These are phyloP conservation scores for Aureobasidium sp. DNA, from an alignment of 2,329 filamentous ascomycete genomes.

Conservation along the genomic window DNA sequence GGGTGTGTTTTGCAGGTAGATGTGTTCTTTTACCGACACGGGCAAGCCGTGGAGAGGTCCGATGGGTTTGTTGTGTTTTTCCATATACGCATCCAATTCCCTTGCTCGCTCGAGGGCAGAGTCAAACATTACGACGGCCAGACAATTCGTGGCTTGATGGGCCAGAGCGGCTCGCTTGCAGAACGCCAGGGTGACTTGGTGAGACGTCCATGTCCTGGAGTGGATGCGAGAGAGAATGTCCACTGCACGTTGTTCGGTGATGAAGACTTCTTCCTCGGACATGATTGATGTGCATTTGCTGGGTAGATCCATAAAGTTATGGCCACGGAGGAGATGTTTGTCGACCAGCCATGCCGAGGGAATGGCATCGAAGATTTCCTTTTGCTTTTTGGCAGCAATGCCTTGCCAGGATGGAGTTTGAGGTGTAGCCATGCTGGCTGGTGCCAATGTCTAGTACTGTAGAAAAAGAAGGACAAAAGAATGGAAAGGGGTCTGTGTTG, in stretches of 20 bases:
- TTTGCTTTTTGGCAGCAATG: not conserved
- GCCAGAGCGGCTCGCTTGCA: conserved; percentile 43
- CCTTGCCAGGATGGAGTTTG: not conserved
- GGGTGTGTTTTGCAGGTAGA: conserved; percentile 42
- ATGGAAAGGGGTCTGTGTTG: not conserved
- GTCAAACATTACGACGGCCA: conserved; percentile 44
- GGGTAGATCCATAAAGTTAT: not conserved
- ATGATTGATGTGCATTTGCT: not conserved
- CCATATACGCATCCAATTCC: conserved; percentile 40
- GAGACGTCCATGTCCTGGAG: conserved; percentile 32
- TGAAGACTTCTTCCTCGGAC: conserved; percentile 6
- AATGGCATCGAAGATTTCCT: conserved; percentile 4
- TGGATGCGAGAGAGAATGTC: not conserved
- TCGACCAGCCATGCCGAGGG: not conserved
- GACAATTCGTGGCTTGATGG: conserved; percentile 45
- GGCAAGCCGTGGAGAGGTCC: conserved; percentile 58
- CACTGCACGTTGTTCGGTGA: conserved; percentile 10
- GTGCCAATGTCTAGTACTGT: not conserved
- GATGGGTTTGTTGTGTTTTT: conserved; percentile 31
- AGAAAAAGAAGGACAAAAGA: not conserved
- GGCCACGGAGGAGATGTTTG: not conserved
- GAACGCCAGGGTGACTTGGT: conserved; percentile 40
- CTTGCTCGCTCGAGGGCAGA: conserved; percentile 40
- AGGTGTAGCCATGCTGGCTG: not conserved
- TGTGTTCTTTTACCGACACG: conserved; percentile 58